Percentiles rank a stretch among this genome's conserved stretches.
Evolutionary conservation across 331 rosid genomes (phyloP).

Genomic region (Acacia concinna): DNA sequence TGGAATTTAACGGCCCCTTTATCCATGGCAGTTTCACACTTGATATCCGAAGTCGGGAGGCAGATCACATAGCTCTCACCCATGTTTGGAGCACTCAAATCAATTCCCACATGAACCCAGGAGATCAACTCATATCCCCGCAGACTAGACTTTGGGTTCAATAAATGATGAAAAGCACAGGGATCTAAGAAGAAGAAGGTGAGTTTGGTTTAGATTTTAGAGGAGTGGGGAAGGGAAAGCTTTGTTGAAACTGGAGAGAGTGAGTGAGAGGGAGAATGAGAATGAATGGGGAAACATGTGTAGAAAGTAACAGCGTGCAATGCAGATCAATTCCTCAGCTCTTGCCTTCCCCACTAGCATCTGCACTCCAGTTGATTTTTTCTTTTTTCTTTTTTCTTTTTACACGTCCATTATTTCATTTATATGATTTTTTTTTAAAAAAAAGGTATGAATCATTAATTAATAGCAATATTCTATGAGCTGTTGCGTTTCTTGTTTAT

Average conservation of each 20-base stretch:
- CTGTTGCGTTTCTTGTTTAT: neutral
- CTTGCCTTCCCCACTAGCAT: neutral
- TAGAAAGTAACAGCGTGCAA: neutral
- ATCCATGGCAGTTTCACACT: slow-evolving; percentile 40
- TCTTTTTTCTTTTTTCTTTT: too few relatives aligned
- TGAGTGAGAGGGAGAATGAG: neutral
- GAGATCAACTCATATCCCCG: slow-evolving; percentile 18
- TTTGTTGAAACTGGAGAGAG: neutral
- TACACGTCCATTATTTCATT: neutral
- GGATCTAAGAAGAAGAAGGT: slow-evolving; percentile 9
- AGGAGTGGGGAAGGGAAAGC: neutral
- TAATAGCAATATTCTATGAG: neutral
- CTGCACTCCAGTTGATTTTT: neutral
- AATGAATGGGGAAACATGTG: neutral
- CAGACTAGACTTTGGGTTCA: neutral
- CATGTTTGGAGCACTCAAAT: slow-evolving; percentile 32
- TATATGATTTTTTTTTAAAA: neutral
- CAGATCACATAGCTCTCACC: slow-evolving; percentile 20
- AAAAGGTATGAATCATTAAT: neutral
- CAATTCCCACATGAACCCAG: slow-evolving; percentile 29
- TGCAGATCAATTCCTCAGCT: neutral
- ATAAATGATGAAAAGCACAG: neutral
- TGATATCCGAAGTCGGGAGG: neutral
- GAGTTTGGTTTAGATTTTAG: neutral
- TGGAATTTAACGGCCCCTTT: slow-evolving; percentile 44